phyloP scores from a whole-genome alignment of 495 filamentous ascomycete genomes.

The Daldinia decipiens region DNA sequence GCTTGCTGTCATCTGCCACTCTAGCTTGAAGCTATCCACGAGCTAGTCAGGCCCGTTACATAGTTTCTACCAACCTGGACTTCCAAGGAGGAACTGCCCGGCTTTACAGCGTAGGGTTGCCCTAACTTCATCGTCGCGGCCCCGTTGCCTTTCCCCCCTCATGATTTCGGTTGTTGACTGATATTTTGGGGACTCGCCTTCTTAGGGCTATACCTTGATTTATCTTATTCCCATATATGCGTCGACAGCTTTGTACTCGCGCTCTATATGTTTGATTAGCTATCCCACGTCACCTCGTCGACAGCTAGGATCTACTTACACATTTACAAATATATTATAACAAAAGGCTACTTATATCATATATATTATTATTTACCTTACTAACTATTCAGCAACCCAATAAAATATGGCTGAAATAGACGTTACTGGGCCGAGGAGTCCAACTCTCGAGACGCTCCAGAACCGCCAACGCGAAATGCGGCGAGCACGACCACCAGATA shows the following conservation, averaged over 20 bases:
- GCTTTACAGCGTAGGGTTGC: slow-evolving; percentile 36
- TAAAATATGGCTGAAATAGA: slow-evolving; percentile 27
- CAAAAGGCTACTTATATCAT: slow-evolving; percentile 4
- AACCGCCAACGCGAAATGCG: slow-evolving; percentile 40
- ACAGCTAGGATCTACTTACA: not conserved
- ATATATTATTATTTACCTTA: not conserved
- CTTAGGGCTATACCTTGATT: slow-evolving; percentile 19
- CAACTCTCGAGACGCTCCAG: slow-evolving; percentile 38
- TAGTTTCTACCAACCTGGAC: slow-evolving; percentile 28
- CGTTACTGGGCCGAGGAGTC: slow-evolving; percentile 21
- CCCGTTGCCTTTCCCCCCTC: slow-evolving; percentile 28
- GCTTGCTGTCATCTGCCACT: not conserved
- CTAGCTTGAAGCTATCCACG: slow-evolving; percentile 29
- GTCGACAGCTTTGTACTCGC: slow-evolving; percentile 7
- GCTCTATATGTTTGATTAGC: slow-evolving; percentile 18
- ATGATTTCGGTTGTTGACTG: slow-evolving; percentile 21
- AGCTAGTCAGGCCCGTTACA: slow-evolving; percentile 26
- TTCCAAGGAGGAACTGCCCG: slow-evolving; percentile 23
- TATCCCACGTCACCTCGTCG: slow-evolving; percentile 8
- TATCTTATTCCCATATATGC: slow-evolving; percentile 23
- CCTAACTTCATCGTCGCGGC: slow-evolving; percentile 33
- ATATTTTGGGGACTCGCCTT: slow-evolving; percentile 11
- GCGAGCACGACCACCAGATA: slow-evolving; percentile 43
- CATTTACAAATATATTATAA: slow-evolving; percentile 26
- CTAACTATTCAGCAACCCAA: slow-evolving; percentile 12